Percentiles rank a stretch among this genome's conserved stretches.
phyloP scores from a whole-genome alignment of 257 asterid genomes.

The Solanum bulbocastanum region DNA sequence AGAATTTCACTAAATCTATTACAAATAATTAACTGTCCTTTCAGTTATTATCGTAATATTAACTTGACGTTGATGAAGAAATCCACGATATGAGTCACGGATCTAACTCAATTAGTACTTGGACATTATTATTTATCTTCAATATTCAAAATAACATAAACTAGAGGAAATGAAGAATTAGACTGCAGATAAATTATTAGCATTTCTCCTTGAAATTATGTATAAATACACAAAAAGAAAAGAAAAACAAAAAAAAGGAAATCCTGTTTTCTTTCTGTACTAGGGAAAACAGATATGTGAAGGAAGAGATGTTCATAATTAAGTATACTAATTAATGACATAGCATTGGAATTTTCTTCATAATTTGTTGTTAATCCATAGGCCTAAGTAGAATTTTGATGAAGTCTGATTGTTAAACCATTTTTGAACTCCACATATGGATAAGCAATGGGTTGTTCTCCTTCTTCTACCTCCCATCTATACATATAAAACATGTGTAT shows the following conservation, averaged over 20 bases:
- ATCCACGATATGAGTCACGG: background rate
- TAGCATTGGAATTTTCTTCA: background rate
- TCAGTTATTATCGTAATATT: no score
- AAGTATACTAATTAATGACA: background rate
- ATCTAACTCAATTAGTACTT: background rate
- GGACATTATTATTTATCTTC: background rate
- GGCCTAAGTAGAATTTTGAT: background rate
- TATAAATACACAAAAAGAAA: background rate
- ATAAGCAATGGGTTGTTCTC: constrained; percentile 52
- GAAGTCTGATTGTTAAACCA: constrained; percentile 32
- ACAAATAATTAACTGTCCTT: background rate
- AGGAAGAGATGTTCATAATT: background rate
- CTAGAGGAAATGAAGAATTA: background rate
- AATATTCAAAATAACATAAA: background rate
- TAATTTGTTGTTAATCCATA: background rate
- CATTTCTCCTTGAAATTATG: background rate
- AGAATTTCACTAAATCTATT: background rate
- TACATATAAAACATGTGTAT: background rate
- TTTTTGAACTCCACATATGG: constrained; percentile 60
- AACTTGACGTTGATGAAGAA: background rate
- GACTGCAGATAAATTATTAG: background rate
- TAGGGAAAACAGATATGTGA: background rate
- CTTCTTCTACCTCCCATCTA: constrained; percentile 63
- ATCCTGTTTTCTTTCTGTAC: background rate
- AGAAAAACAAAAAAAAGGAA: background rate